Base-by-base conservation (phyloP, 2,329 filamentous ascomycete genomes). In the Atkinsonella hypoxylon region DNA sequence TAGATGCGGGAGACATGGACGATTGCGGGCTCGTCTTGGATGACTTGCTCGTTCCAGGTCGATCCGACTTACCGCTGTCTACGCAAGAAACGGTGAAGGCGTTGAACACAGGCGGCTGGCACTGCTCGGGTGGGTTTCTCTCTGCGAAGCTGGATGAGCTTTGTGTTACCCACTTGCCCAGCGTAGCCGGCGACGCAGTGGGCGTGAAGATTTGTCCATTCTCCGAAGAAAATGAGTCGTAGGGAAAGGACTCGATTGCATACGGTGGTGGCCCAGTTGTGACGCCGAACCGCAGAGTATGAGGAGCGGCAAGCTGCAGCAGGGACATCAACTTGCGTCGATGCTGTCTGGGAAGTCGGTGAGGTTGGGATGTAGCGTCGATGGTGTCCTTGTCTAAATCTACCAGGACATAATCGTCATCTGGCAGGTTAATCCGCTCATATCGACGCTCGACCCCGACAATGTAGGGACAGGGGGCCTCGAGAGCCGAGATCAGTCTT, bases 381-480 rank as follows among this genome's bases (percentile, higher is more conserved):
- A 98, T 90, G 15, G 83, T 83, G 66, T 98, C 87, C 64, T 86
- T 82, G 66, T 98, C 93, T 48, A 98, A 74, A 66, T 98, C 93
- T 36, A 97, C 89, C 15, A 97, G 74, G 17, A 97, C 90, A 64
- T 91, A 97, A 62, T 97, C 93, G 60, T 97, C 93, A 7, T 95
- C 89, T 0, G 93, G 93, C 41, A 97, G 77, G 58, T 89, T 84
- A 45, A 89, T 79, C 51, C 81, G 81, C 59, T 94, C 88, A 63
- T 97, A 97, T 51, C 90, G 82, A 57, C 90, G 81, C 69, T 98
- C 93, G 52, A 98, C 88, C 46, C 93, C 93, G 42, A 97, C 89
- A 57, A 98, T 95, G 61, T 97, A 98, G 0, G 93, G 93, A 59
- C 93, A 97, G 2, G 91, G 91, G 1, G 91, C 91, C 60, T 97